A percentile compares a stretch with the other conserved stretches of the same genome.
These are phyloP conservation scores for Pseudognaphalium luteoalbum DNA, from an alignment of 129 eudicot species.

Conservation along the genomic window DNA sequence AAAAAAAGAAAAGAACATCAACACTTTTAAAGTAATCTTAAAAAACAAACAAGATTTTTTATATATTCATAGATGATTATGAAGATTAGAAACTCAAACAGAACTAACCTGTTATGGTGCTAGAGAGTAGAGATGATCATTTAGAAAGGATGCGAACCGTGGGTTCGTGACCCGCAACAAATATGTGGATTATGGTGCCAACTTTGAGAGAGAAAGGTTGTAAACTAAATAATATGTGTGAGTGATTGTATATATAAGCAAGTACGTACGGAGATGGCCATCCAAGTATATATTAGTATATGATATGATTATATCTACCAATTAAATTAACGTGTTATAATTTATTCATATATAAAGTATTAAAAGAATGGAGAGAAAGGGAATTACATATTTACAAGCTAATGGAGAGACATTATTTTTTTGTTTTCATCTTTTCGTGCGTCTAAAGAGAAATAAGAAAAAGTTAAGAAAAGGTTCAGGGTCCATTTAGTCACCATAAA, in stretches of 20 bases:
- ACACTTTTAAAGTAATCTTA: neutral
- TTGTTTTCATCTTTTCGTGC: no score
- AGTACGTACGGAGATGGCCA: conserved; percentile 18
- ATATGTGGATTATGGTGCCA: neutral
- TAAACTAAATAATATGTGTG: conserved; percentile 14
- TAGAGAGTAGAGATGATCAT: neutral
- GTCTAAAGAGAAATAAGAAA: neutral
- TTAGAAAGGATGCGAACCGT: conserved; percentile 16
- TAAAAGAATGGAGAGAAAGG: neutral
- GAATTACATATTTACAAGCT: no score
- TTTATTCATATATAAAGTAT: neutral
- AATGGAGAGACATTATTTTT: no score
- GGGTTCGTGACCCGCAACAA: neutral
- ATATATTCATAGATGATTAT: neutral
- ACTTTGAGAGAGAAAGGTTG: conserved; percentile 19
- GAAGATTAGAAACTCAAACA: neutral
- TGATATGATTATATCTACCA: no score
- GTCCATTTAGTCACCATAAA: no score
- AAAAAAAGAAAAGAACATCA: neutral
- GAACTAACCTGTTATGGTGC: conserved; percentile 20
- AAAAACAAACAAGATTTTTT: neutral
- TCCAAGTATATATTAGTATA: neutral
- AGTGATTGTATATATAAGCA: conserved; percentile 21
- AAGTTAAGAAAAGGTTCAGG: neutral
- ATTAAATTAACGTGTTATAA: neutral